Percentiles rank a stretch among this genome's conserved stretches.
Conservation (phyloP, 1,284 basidiomycete species). For the Boletus smithii region DNA sequence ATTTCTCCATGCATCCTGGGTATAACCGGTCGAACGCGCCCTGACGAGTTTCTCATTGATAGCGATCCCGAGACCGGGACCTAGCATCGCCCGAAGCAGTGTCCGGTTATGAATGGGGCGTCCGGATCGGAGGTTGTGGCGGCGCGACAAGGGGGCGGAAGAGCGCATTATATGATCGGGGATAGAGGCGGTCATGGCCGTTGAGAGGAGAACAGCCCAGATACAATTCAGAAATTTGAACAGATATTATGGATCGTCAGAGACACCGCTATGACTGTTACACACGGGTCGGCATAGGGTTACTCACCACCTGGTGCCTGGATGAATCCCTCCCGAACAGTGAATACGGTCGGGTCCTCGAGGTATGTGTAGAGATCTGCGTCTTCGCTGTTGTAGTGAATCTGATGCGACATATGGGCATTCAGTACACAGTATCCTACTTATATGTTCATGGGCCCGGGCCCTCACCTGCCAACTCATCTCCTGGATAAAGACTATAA, state of each 20-base stretch:
- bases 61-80: conserved; percentile 66
- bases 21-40: conserved; percentile 22
- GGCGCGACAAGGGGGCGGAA: background rate
- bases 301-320: conserved; percentile 47
- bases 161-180: background rate
- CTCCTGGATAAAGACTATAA: conserved; percentile 56
- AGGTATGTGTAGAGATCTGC: conserved; percentile 72
- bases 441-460: background rate
- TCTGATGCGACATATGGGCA: conserved; percentile 37
- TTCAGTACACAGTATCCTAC: background rate
- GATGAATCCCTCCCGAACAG: conserved; percentile 60
- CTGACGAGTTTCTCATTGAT: conserved; percentile 67
- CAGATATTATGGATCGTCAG: too few relatives aligned
- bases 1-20: conserved; percentile 56
- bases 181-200: background rate
- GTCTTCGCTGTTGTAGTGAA: conserved; percentile 67
- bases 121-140: background rate
- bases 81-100: conserved; percentile 28
- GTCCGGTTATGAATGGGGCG: conserved; percentile 2
- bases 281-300: background rate
- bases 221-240: background rate
- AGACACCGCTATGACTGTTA: background rate
- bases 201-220: conserved; percentile 1
- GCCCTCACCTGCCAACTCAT: conserved; percentile 59
- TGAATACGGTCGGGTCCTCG: conserved; percentile 54